Conservation (phyloP, 2,329 filamentous ascomycete genomes). For the Sarocladiaceae sp. region DNA sequence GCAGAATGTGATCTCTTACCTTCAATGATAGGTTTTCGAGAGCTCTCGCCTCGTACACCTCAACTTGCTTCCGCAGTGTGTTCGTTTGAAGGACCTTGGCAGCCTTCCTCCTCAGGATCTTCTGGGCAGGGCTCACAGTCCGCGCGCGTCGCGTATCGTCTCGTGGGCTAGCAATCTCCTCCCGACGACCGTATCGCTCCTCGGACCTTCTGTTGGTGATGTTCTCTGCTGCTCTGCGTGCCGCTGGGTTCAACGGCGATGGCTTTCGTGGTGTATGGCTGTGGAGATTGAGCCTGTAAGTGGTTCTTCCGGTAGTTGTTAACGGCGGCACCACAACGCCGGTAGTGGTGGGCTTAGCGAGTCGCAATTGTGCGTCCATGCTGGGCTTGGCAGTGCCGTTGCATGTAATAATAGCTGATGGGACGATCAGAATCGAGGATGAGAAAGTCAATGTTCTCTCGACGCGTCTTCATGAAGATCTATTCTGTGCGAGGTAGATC, state of each 20-base stretch:
- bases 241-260: conserved; percentile 22
- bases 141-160: not conserved
- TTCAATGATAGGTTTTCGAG: conserved; percentile 7
- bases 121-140: conserved; percentile 32
- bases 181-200: not conserved
- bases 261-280: conserved; percentile 19
- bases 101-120: conserved; percentile 35
- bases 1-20: not conserved
- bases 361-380: conserved; percentile 5
- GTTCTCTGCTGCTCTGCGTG: conserved; percentile 6
- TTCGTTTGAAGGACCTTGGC: conserved; percentile 33
- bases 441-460: no score
- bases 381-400: no score
- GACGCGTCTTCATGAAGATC: no score
- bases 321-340: not conserved
- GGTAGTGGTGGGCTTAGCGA: no score
- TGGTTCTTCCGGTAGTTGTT: not conserved
- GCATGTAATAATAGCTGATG: no score
- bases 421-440: no score
- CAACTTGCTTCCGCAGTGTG: conserved; percentile 22
- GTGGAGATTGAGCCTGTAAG: conserved; percentile 7
- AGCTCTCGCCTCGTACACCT: conserved; percentile 16
- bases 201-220: not conserved
- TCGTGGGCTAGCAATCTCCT: conserved; percentile 7
- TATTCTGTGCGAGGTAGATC: not conserved